phyloP scores from a whole-genome alignment of 2,329 filamentous ascomycete genomes.

The Cryoendolithus antarcticus region DNA sequence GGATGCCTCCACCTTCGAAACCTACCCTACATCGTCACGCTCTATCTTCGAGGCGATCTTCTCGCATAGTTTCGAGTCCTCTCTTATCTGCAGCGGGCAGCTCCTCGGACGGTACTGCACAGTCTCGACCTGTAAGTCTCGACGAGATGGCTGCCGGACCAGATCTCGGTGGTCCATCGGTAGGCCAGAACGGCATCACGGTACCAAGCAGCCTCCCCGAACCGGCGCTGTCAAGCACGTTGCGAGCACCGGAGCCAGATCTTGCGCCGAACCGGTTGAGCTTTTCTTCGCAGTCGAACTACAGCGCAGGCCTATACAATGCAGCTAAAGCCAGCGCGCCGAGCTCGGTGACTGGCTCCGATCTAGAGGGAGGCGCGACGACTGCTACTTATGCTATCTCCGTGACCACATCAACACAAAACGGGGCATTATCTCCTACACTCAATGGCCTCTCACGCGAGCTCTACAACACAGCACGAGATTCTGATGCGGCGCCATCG shows the following conservation, averaged over 20 bases:
- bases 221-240: constrained; percentile 8
- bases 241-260: constrained; percentile 17
- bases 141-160: no score
- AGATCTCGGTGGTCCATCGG: no score
- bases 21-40: constrained; percentile 11
- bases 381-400: constrained; percentile 30
- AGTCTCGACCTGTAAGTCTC: no score
- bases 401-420: constrained; percentile 30
- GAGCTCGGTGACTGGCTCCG: constrained; percentile 32
- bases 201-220: constrained; percentile 9
- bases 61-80: background rate
- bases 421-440: constrained; percentile 30
- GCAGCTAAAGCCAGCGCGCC: constrained; percentile 41
- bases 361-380: constrained; percentile 30
- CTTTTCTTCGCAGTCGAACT: constrained; percentile 59
- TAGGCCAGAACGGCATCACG: no score
- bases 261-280: constrained; percentile 53
- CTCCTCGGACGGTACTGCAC: no score
- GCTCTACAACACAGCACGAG: background rate
- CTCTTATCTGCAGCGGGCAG: no score
- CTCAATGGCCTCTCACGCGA: constrained; percentile 6
- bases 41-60: constrained; percentile 9
- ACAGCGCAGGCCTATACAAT: constrained; percentile 45
- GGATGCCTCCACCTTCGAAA: constrained; percentile 46
- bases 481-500: constrained; percentile 6